Percentiles rank a stretch among this genome's conserved stretches.
Conservation (phyloP, 2,329 filamentous ascomycete genomes). For the Hirsutella minnesotensis region DNA sequence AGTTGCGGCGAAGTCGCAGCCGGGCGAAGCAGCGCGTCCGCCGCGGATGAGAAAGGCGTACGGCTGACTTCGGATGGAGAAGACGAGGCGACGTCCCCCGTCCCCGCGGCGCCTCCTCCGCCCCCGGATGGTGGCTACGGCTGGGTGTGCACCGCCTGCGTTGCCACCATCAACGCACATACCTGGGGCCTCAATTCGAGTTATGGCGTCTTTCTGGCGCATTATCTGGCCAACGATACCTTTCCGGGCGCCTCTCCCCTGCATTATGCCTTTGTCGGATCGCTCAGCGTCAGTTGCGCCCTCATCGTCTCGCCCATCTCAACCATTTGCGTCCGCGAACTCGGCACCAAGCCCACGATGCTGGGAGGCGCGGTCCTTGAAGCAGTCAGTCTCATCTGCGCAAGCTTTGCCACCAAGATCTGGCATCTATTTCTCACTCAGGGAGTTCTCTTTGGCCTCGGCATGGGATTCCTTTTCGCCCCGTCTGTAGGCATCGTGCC, state of each 20-base stretch:
- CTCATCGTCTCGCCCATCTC: slow-evolving; percentile 58
- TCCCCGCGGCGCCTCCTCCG: slow-evolving; percentile 10
- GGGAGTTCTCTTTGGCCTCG: slow-evolving; percentile 64
- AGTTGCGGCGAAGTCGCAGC: too few species aligned
- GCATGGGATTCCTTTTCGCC: slow-evolving; percentile 68
- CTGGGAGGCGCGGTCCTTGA: slow-evolving; percentile 54
- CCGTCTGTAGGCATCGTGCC: slow-evolving; percentile 54
- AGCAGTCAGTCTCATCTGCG: slow-evolving; percentile 52
- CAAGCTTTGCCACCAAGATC: slow-evolving; percentile 54
- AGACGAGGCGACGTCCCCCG: neutral
- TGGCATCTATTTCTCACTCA: slow-evolving; percentile 71
- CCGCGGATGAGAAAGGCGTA: neutral
- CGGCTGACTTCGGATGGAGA: neutral
- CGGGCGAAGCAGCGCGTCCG: too few species aligned
- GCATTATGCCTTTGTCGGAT: slow-evolving; percentile 65
- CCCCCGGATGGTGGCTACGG: slow-evolving; percentile 50
- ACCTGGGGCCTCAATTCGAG: slow-evolving; percentile 60
- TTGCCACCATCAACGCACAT: slow-evolving; percentile 49
- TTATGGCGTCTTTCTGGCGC: slow-evolving; percentile 41
- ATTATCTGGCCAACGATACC: slow-evolving; percentile 42
- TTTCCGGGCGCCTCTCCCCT: slow-evolving; percentile 54
- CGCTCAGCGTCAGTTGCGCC: slow-evolving; percentile 28
- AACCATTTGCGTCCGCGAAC: slow-evolving; percentile 46
- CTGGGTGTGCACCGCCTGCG: slow-evolving; percentile 28
- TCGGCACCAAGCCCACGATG: slow-evolving; percentile 53